Evolutionary conservation across 805 yeast species (phyloP), one percentile per base, ranked within the genome.

Genomic region (Wickerhamomyces kurtzmanii): DNA sequence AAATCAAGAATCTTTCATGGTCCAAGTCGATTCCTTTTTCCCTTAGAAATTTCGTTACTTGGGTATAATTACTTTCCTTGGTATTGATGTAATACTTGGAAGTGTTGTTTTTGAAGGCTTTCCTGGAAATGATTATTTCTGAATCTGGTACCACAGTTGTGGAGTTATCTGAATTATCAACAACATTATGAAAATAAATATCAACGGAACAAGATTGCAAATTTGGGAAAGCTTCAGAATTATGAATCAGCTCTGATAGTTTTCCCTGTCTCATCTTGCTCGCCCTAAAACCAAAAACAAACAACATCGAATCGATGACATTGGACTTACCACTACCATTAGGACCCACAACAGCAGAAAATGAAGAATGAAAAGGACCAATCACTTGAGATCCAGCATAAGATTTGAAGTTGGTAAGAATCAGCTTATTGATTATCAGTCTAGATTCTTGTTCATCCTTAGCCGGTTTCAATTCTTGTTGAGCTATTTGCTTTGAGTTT

Each of bases 271-370:
- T 76, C 96, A 91, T 86, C 51, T 93, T 91, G 49, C 75, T 74
- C 1, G 98, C 97, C 33, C 97, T 65, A 56, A 91, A 91, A 0
- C 99, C 99, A 59, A 91, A 91, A 2, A 93, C 98, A 53, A 91
- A 91, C 19, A 93, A 67, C 65, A 91, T 75, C 5, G 96, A 85
- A 51, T 93, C 98, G 51, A 91, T 91, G 38, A 91, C 96, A 47
- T 93, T 91, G 11, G 97, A 87, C 55, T 91, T 91, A 3, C 99
- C 99, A 9, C 95, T 81, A 7, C 99, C 99, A 51, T 91, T 91
- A 5, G 98, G 98, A 0, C 99, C 99, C 10, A 91, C 96, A 8
- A 91, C 94, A 0, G 99, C 97, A 8, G 95, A 83, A 47, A 91
- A 93, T 5, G 93, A 84, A 20, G 87, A 57, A 43, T 91, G 81